phyloP scores from a whole-genome alignment of 148 eudicot genomes.

The Salicornia ramosissima region DNA sequence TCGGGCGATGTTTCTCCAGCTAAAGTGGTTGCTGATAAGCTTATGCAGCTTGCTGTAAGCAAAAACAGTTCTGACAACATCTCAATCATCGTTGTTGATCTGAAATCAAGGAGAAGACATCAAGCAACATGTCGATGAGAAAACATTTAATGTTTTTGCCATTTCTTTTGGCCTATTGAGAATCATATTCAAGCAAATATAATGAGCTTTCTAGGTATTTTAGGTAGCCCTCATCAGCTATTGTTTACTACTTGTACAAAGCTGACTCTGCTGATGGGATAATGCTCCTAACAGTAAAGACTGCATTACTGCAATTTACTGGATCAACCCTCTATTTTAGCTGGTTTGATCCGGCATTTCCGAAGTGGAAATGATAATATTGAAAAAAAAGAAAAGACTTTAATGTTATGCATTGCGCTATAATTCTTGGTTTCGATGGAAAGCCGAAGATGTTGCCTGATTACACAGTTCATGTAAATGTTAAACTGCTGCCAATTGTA shows the following conservation, averaged over 20 bases:
- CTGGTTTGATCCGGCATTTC: constrained; percentile 26
- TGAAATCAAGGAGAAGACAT: constrained; percentile 52
- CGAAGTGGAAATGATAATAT: background rate
- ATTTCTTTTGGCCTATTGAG: constrained; percentile 9
- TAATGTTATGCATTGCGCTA: background rate
- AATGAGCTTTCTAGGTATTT: constrained; percentile 19
- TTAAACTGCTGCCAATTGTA: constrained; percentile 8
- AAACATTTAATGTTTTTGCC: constrained; percentile 3
- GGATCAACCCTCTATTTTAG: constrained; percentile 32
- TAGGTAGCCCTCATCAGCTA: constrained; percentile 20
- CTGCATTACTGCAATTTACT: constrained; percentile 26
- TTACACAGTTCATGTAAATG: constrained; percentile 13
- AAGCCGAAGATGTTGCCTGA: constrained; percentile 13
- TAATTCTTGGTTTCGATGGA: constrained; percentile 17
- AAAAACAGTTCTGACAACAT: constrained; percentile 72
- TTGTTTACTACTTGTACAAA: constrained; percentile 33
- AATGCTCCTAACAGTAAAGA: constrained; percentile 20
- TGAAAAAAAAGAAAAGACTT: background rate
- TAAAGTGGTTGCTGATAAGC: constrained; percentile 55
- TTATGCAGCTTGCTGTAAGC: constrained; percentile 57
- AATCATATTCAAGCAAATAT: constrained; percentile 9
- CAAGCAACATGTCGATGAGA: constrained; percentile 31
- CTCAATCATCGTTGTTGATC: constrained; percentile 63
- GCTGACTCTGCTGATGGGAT: constrained; percentile 24
- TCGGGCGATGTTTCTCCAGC: constrained; percentile 46